Evolutionary conservation across 1,284 basidiomycete species (phyloP), one percentile per base, ranked within the genome.

Genomic region (Peniophora sp.): DNA sequence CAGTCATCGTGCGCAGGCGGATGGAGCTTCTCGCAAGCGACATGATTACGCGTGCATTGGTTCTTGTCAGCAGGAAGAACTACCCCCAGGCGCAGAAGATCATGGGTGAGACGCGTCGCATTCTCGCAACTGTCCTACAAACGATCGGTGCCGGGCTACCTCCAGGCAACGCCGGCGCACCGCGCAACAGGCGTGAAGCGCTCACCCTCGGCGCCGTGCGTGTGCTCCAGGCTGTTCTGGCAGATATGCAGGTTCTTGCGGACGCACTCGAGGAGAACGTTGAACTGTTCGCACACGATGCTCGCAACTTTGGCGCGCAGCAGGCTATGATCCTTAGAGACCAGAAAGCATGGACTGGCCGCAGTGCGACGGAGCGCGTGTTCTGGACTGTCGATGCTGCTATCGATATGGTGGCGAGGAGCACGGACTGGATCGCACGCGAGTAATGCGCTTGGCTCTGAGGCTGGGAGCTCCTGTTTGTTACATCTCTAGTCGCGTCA

Each of bases 11-110:
- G 22, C 81, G 92, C n/a, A 77, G 94, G 38, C 73, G 94, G 25
- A 95, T 96, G 89, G 94, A 97, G 69, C 78, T 97, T 3, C 78
- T 97, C 24, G 85, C 90, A 12, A 87, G 85, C 24, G 94, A 97
- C 68, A 97, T 97, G 91, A 90, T 97, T 62, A 94, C 92, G 1
- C 85, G 94, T 19, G 88, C 89, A 8, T 77, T 97, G 23, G 85
- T 97, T 20, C 78, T 96, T 25, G 92, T 96, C 45, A 89, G 89
- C 17, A 75, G 92, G 59, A 83, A 89, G 63, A 95, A 95, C 65
- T 89, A 83, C 66, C 73, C 79, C 0, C 90, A 93, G 57, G 94
- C 94, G 1, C 83, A 87, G 61, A 86, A 88, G 59, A 86, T 97
- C 51, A 78, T 97, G 65, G 78, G 78, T 47, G 93, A 96, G 73